phyloP scores from a whole-genome alignment of 129 eudicot species.

The Lonicera japonica region DNA sequence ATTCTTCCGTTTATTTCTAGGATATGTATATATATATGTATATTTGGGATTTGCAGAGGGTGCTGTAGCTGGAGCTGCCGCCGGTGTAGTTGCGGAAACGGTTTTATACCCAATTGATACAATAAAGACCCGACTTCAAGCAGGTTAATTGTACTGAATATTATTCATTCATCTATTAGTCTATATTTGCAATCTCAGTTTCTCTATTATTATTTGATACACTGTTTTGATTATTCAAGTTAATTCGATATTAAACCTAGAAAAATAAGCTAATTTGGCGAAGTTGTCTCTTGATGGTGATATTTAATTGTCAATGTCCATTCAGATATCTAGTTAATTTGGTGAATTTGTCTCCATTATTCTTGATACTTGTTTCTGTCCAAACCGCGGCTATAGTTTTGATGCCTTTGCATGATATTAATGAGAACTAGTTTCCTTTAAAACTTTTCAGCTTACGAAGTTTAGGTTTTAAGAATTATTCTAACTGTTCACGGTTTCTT shows the following conservation, averaged over 20 bases:
- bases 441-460: neutral
- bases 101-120: constrained; percentile 85
- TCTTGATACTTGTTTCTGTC: neutral
- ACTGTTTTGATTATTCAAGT: neutral
- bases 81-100: constrained; percentile 84
- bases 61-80: constrained; percentile 87
- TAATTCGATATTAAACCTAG: neutral
- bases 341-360: neutral
- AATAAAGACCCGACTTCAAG: constrained; percentile 83
- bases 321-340: no score
- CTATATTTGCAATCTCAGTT: neutral
- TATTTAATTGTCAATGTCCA: neutral
- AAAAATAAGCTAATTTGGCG: neutral
- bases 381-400: neutral
- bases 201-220: neutral
- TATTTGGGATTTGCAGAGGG: constrained; percentile 44
- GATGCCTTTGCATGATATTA: neutral
- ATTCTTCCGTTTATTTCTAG: neutral
- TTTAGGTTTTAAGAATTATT: neutral
- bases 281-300: no score
- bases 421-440: neutral
- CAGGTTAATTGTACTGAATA: constrained; percentile 33
- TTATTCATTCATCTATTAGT: neutral
- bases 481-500: constrained; percentile 21
- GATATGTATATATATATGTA: no score